Conservation (phyloP, 139 green algal species). For the Chlamydomonas incerta region DNA sequence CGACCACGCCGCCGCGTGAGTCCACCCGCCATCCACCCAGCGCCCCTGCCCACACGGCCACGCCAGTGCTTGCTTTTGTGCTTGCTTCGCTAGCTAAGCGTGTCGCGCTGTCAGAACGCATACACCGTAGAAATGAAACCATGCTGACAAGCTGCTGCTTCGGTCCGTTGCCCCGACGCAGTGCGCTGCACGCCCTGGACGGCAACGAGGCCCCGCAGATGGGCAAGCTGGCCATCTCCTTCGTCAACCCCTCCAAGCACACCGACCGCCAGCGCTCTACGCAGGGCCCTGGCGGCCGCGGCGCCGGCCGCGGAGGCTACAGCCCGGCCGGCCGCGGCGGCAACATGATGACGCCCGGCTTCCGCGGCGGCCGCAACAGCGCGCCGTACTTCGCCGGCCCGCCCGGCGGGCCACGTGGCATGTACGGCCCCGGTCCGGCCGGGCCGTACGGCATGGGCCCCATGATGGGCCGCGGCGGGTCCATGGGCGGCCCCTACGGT, state of each 20-base stretch:
- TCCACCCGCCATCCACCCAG: too few relatives aligned
- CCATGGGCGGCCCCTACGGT: too few relatives aligned
- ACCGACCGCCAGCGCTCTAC: background rate
- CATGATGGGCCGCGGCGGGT: conserved; percentile 15
- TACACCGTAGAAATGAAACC: too few relatives aligned
- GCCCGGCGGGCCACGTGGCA: background rate
- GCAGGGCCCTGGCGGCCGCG: background rate
- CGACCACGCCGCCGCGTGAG: conserved; percentile 61
- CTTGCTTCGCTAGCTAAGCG: too few relatives aligned
- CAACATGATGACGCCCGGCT: conserved; percentile 19
- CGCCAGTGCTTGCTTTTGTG: too few relatives aligned
- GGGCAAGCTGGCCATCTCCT: conserved; percentile 64
- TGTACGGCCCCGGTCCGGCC: background rate
- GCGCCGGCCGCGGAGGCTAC: too few relatives aligned
- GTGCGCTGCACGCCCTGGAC: conserved; percentile 60
- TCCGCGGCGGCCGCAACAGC: background rate
- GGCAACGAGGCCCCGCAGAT: conserved; percentile 55
- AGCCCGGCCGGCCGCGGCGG: background rate
- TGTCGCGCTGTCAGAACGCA: too few relatives aligned
- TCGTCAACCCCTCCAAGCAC: conserved; percentile 73
- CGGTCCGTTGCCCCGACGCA: too few relatives aligned
- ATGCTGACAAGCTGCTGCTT: too few relatives aligned
- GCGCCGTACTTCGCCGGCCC: conserved; percentile 23
- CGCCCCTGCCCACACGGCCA: background rate
- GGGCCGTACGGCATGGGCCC: conserved; percentile 22